Evolutionary conservation across 495 filamentous ascomycete genomes (phyloP).

Genomic region (Acidomyces sp.): DNA sequence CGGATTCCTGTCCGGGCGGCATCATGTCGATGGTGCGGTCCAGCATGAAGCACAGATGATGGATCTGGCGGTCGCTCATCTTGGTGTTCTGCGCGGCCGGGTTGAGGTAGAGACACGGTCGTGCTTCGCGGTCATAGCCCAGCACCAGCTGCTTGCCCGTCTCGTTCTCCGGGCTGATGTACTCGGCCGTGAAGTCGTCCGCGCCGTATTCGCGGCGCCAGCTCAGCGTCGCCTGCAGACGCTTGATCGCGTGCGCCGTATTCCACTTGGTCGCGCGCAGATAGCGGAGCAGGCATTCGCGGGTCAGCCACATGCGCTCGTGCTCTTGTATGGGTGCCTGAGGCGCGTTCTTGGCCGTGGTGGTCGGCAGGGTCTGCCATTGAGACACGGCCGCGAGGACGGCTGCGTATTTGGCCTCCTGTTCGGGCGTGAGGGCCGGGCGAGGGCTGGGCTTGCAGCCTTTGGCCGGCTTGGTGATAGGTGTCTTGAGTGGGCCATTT

Average conservation of each 20-base stretch:
- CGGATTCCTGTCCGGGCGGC: slow-evolving; percentile 69
- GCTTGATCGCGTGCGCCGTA: slow-evolving; percentile 56
- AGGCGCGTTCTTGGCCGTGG: slow-evolving; percentile 43
- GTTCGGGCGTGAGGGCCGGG: slow-evolving; percentile 50
- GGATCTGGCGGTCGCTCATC: slow-evolving; percentile 72
- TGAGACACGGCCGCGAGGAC: slow-evolving; percentile 52
- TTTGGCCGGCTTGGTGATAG: slow-evolving; percentile 51
- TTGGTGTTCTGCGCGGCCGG: slow-evolving; percentile 88
- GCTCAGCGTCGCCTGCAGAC: slow-evolving; percentile 62
- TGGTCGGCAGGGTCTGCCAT: slow-evolving; percentile 59
- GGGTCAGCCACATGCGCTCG: slow-evolving; percentile 81
- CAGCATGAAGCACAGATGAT: slow-evolving; percentile 91
- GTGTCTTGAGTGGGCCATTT: slow-evolving; percentile 46
- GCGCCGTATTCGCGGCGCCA: slow-evolving; percentile 84
- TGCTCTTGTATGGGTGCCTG: slow-evolving; percentile 55
- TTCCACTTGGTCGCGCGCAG: slow-evolving; percentile 90
- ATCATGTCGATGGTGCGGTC: slow-evolving; percentile 82
- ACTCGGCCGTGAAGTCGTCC: slow-evolving; percentile 59
- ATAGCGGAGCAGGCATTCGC: slow-evolving; percentile 84
- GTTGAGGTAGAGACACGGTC: slow-evolving; percentile 79
- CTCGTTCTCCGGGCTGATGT: slow-evolving; percentile 81
- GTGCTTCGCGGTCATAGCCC: slow-evolving; percentile 70
- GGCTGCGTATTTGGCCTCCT: slow-evolving; percentile 67
- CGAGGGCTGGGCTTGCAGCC: slow-evolving; percentile 38
- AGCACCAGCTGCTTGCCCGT: slow-evolving; percentile 87